Conservation (phyloP, 164 flowering plant genomes). For the Tetracentron sinense region DNA sequence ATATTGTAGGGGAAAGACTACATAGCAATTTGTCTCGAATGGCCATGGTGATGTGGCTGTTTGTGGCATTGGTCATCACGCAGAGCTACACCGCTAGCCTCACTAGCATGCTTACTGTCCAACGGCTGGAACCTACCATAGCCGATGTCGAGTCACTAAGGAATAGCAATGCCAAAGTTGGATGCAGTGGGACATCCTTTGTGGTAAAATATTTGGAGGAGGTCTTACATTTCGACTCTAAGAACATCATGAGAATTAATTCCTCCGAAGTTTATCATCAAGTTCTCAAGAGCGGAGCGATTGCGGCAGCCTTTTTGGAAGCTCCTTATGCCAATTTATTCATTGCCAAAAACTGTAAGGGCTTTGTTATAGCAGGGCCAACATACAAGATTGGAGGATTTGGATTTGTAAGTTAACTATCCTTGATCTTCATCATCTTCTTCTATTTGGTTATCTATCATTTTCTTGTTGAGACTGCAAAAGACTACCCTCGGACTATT, state of each 20-base stretch:
- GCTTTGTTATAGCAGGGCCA: constrained; percentile 19
- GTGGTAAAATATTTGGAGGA: constrained; percentile 15
- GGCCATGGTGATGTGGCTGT: constrained; percentile 28
- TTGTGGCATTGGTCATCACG: constrained; percentile 26
- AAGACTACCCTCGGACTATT: too few relatives aligned
- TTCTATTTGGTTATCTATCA: too few relatives aligned
- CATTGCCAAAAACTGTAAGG: constrained; percentile 26
- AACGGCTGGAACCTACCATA: constrained; percentile 13
- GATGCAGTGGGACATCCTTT: constrained; percentile 14
- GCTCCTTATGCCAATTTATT: constrained; percentile 22
- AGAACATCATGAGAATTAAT: constrained; percentile 10
- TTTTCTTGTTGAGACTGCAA: background rate
- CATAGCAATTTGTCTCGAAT: constrained; percentile 27
- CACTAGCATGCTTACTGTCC: constrained; percentile 24
- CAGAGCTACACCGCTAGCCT: constrained; percentile 31
- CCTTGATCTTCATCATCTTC: background rate
- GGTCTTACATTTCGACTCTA: constrained; percentile 5
- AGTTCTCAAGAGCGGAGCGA: constrained; percentile 19
- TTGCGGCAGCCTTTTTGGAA: constrained; percentile 29
- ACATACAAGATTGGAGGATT: constrained; percentile 33
- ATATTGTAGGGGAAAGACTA: constrained; percentile 17
- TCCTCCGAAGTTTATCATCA: constrained; percentile 12
- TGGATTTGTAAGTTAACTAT: constrained; percentile 24
- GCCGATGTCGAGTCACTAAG: constrained; percentile 10
- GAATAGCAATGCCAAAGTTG: constrained; percentile 15